These are phyloP conservation scores for Flaveria ramosissima DNA, from an alignment of 129 eudicot species.

Conservation along the genomic window DNA sequence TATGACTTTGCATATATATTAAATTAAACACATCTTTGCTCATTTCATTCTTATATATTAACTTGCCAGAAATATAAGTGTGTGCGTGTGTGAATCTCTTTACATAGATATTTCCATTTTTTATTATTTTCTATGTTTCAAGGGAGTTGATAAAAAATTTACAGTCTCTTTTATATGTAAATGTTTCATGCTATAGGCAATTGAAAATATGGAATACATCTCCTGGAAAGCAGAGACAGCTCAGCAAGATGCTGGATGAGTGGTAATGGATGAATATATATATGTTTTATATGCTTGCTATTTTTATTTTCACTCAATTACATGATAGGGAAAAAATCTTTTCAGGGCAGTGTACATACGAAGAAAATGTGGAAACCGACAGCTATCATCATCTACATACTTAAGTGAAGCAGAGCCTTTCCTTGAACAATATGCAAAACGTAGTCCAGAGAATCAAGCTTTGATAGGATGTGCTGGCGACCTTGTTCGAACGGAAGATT, in stretches of 20 bases:
- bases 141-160: not conserved
- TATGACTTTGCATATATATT: not conserved
- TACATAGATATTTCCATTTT: not conserved
- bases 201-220: conserved; percentile 95
- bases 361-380: conserved; percentile 65
- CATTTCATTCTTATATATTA: not conserved
- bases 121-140: not conserved
- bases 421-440: conserved; percentile 85
- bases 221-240: conserved; percentile 64
- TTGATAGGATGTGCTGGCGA: conserved; percentile 87
- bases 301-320: not conserved
- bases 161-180: not conserved
- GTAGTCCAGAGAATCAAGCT: conserved; percentile 74
- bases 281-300: not conserved
- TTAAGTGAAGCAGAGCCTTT: conserved; percentile 94
- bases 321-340: not conserved
- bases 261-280: conserved; percentile 51
- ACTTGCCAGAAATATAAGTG: not conserved
- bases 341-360: conserved; percentile 78
- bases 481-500: conserved; percentile 77
- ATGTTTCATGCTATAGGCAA: conserved; percentile 53
- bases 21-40: not conserved
- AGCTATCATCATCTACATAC: conserved; percentile 68
- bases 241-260: conserved; percentile 89
- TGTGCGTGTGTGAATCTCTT: not conserved